These are phyloP conservation scores for Yamadazyma philogaea DNA, from an alignment of 805 yeast genomes.

Conservation along the genomic window DNA sequence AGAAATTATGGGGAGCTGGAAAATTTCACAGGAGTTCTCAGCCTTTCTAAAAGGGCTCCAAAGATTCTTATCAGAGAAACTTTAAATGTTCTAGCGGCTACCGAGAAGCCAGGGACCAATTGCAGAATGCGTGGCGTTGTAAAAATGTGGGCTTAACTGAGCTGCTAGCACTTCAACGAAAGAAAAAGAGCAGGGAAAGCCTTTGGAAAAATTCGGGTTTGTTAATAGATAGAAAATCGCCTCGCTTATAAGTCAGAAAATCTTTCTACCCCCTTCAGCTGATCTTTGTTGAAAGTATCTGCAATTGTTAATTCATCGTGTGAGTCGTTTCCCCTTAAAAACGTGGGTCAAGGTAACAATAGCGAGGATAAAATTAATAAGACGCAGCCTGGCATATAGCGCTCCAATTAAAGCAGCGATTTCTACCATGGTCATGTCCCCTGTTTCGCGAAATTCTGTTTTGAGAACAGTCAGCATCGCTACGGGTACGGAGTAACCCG, in stretches of 20 bases:
- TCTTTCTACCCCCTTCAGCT: neutral
- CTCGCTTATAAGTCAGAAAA: neutral
- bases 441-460: neutral
- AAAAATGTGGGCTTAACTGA: no score
- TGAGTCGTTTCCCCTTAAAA: slow-evolving; percentile 4
- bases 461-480: neutral
- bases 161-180: no score
- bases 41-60: no score
- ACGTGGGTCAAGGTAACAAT: neutral
- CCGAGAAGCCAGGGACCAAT: no score
- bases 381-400: neutral
- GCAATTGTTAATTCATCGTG: slow-evolving; percentile 4
- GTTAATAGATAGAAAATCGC: neutral
- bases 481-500: no score
- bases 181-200: no score
- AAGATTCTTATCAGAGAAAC: no score
- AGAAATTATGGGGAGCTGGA: no score
- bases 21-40: no score
- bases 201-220: no score
- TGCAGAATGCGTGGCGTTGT: no score
- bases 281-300: neutral
- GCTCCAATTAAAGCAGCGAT: neutral
- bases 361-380: neutral
- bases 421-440: neutral
- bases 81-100: no score